A percentile compares a stretch with the other conserved stretches of the same genome.
These are phyloP conservation scores for Lasiodiplodia sp. DNA, from an alignment of 2,329 filamentous ascomycete species.

Conservation along the genomic window DNA sequence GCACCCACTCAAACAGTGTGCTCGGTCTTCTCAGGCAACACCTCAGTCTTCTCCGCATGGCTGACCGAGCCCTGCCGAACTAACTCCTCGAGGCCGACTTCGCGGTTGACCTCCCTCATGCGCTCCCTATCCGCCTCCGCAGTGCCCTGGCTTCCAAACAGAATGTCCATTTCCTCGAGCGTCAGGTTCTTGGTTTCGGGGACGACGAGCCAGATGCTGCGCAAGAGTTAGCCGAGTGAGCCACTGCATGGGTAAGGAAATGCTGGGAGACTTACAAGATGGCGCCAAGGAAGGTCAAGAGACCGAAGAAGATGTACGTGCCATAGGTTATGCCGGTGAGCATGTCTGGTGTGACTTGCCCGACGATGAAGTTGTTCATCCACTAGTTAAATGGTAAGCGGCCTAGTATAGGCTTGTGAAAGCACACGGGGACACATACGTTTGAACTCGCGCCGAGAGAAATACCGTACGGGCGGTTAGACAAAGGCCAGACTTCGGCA, in stretches of 20 bases:
- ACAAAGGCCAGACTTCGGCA: constrained; percentile 77
- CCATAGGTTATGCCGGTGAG: constrained; percentile 70
- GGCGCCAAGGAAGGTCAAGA: constrained; percentile 68
- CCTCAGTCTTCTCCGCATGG: constrained; percentile 26
- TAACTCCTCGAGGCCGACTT: constrained; percentile 66
- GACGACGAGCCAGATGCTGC: constrained; percentile 55
- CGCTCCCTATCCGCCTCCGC: constrained; percentile 72
- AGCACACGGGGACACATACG: constrained; percentile 51
- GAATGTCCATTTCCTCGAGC: constrained; percentile 67
- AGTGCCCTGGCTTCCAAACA: constrained; percentile 72
- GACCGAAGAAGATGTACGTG: constrained; percentile 74
- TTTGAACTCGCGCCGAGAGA: constrained; percentile 65
- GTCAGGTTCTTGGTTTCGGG: constrained; percentile 63
- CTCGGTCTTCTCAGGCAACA: constrained; percentile 27
- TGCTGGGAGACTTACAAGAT: constrained; percentile 44
- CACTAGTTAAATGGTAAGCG: neutral
- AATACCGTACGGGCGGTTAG: constrained; percentile 73
- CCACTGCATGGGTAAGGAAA: neutral
- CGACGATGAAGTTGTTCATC: constrained; percentile 64
- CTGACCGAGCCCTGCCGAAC: constrained; percentile 28
- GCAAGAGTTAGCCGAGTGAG: neutral
- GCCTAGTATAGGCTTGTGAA: no score
- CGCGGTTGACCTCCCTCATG: constrained; percentile 75
- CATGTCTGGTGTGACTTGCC: constrained; percentile 74
- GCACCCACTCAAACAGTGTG: neutral